phyloP scores from a whole-genome alignment of 129 eudicot species.

The Flaveria linearis region DNA sequence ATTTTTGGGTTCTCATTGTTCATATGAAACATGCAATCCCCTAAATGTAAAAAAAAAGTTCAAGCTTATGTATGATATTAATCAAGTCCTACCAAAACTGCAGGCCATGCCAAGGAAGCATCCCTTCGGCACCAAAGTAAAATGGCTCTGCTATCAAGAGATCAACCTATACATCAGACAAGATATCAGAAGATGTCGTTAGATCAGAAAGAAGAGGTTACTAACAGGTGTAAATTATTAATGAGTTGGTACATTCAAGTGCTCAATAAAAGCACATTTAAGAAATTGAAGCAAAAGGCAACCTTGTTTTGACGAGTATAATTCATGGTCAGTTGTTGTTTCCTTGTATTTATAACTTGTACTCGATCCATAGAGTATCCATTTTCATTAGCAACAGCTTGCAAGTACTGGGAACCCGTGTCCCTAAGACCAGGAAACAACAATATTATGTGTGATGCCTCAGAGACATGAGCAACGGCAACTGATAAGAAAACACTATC shows the following conservation, averaged over 20 bases:
- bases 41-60: background rate
- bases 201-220: background rate
- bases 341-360: conserved; percentile 45
- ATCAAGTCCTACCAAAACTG: conserved; percentile 71
- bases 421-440: conserved; percentile 74
- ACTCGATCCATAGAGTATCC: conserved; percentile 55
- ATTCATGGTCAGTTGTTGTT: conserved; percentile 43
- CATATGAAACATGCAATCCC: background rate
- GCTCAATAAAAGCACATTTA: background rate
- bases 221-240: background rate
- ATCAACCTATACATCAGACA: conserved; percentile 56
- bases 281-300: conserved; percentile 4
- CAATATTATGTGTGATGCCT: conserved; percentile 52
- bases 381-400: conserved; percentile 64
- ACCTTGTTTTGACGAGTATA: conserved; percentile 63
- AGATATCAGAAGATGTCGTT: background rate
- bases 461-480: conserved; percentile 60
- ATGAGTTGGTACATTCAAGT: background rate
- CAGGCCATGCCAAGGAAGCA: conserved; percentile 92
- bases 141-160: conserved; percentile 81
- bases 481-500: conserved; percentile 78
- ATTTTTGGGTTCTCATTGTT: background rate
- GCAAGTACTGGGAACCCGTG: conserved; percentile 63
- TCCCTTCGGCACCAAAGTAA: conserved; percentile 67
- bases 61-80: background rate